Evolutionary conservation across 192 early-diverging fungal species (phyloP), one percentile per base, ranked within the genome.

Genomic region (Jimgerdemannia flammicorona): DNA sequence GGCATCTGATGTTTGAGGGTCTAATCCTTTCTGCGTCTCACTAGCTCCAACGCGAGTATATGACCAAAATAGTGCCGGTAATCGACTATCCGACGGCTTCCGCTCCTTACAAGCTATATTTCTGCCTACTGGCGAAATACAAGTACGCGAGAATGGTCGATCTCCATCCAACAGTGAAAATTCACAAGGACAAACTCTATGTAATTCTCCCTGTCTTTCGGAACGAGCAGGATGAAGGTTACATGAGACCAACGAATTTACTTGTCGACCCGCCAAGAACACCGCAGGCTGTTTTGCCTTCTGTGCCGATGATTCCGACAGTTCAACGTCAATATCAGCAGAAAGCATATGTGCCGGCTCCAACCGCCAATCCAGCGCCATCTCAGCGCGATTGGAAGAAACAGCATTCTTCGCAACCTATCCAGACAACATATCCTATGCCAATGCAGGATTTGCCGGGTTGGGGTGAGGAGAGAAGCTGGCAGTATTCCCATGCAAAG

Each of bases 11-110:
- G 49, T 63, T 3, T 75, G 20, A 39, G 4, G 59, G 4, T 64
- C 10, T 39, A 70, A 18, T 69, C 4, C 10, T 69, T 18, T 10
- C 4, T 3, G 3, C 0, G 10, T 40, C 0, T 14, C 17, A n/a
- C 20, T 69, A 77, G 76, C 72, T 77, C 42, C 72, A n/a, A 44
- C 44, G 54, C 64, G 2, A 0, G 0, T 4, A 69, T 18, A 73
- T 43, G 42, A 43, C 3, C 3, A 39, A 69, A 49, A 41, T 6
- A 40, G 18, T 77, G 11, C 76, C 72, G n/a, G 43, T 77, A 3
- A 72, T 77, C 11, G 71, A 77, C 64, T 77, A 77, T 63, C 76
- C 76, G 20, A 63, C 69, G 39, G 67, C 68, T 14, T 43, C 20
- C 29, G 14, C 68, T 14, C 1, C 11, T 4, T 77, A 73, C 66